Percentiles rank a stretch among this genome's conserved stretches.
These are phyloP conservation scores for Rubia yunnanensis DNA, from an alignment of 257 asterid species.

Conservation along the genomic window DNA sequence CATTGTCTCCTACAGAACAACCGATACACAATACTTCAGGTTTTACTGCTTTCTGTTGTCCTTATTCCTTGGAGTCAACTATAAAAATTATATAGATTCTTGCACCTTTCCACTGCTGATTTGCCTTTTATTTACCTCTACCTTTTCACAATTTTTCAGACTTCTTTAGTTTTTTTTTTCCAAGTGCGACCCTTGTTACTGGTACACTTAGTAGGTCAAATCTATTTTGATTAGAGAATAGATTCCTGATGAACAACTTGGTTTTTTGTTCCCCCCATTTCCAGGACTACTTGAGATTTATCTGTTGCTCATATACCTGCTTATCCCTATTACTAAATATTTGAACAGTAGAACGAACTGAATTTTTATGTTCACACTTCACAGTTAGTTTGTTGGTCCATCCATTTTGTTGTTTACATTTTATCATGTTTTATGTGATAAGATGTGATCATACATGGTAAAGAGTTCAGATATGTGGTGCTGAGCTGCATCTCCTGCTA, in stretches of 20 bases:
- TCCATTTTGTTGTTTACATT: neutral
- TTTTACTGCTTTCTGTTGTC: slow-evolving; percentile 19
- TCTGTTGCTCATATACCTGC: neutral
- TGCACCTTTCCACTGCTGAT: neutral
- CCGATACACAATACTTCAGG: slow-evolving; percentile 43
- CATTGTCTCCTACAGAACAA: slow-evolving; percentile 48
- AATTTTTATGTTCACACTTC: neutral
- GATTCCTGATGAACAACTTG: neutral
- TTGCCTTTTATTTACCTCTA: neutral
- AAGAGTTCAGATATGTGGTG: neutral
- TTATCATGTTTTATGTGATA: too few relatives aligned
- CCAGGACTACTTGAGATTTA: neutral
- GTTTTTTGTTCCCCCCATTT: neutral
- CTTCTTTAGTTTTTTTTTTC: neutral
- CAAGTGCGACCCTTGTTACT: neutral
- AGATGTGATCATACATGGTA: neutral
- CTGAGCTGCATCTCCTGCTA: neutral
- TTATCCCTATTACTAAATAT: neutral
- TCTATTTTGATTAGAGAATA: neutral
- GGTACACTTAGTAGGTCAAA: neutral
- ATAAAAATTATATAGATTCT: neutral
- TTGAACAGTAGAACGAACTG: neutral
- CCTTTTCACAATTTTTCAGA: too few relatives aligned
- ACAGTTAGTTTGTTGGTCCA: neutral
- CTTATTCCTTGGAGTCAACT: neutral